Evolutionary conservation across 2,329 filamentous ascomycete species (phyloP), one percentile per base, ranked within the genome.

Genomic region (Talaromyces sp.): DNA sequence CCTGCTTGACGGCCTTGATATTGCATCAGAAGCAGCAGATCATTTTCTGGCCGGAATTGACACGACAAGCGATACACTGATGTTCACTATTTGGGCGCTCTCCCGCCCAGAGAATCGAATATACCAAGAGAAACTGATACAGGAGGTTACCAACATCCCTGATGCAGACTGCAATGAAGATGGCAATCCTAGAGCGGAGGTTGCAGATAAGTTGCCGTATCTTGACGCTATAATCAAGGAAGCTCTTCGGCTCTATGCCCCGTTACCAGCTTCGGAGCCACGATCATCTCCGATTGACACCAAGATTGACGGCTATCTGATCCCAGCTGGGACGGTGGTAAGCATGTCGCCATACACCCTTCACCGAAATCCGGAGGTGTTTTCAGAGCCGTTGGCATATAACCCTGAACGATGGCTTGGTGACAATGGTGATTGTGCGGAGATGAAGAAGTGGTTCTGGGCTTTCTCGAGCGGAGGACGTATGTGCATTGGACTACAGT

Each of bases 21-120:
- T 80, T 39, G 81, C 81, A 0, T 80, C 79, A 0, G 81, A 83
- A 65, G 76, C 73, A 11, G 80, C 80, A 0, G 81, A 83, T 56
- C 81, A 83, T 59, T 72, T 83, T 11, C 69, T 80, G 0, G 81
- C 80, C 0, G 80, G 80, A 0, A 80, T 82, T 9, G 78, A 82
- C 58, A 83, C 80, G 0, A 81, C 79, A 0, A 78, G 77, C 22
- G 79, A 83, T 52, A 79, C 79, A 0, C 60, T 81, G 1, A 80
- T 80, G 74, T 82, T 80, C 59, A 65, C 77, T 0, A 68, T 82
- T 13, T 82, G 78, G 77, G 68, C 75, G 0, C 70, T 83, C 0
- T 82, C 80, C 0, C 69, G 72, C 1, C 76, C 75, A 0, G 69
- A 74, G 33, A 73, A 80, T 52, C 54, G 63, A 5, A 56, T 61